Evolutionary conservation across 2,329 filamentous ascomycete genomes (phyloP), one percentile per base, ranked within the genome.

Genomic region (Xylariaceae sp.): DNA sequence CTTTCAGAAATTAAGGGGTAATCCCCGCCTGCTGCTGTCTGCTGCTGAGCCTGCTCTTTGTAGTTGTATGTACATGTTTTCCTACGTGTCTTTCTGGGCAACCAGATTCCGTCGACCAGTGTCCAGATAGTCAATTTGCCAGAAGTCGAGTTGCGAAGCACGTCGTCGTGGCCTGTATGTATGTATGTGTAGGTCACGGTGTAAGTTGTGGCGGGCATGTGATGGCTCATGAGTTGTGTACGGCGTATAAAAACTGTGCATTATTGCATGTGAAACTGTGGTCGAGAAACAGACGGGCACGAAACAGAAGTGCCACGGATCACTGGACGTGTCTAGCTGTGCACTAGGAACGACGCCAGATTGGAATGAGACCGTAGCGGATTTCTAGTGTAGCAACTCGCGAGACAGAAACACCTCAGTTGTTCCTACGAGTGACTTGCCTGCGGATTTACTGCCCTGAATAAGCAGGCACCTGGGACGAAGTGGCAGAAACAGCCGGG

Each of bases 1-100:
- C 9, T 11, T 34, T 15, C 34, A 61, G 53, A 50, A 30, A 57
- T 59, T 57, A 61, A 58, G 56, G 58, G 56, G 58, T 4, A 30
- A 50, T 13, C 7, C 42, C 49, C 42, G 10, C 10, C 42, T 45
- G 13, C 17, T 18, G 17, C 17, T 18, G 17, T 18, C 17, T 18
- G 17, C 17, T 18, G 17, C 37, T 13, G 37, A 42, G 37, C 37
- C 37, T 30, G 23, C 17, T 30, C 23, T 30, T 30, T 30, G 23
- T 30, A 30, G 23, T 30, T 30, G 23, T 34, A 51, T 35, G 30
- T 35, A 51, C 49, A 8, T 11, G 8, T 9, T 10, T 39, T 10
- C 8, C 4, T 42, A 42, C 37, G 37, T 42, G 37, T 9, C 11
- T 42, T 10, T 10, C 37, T 42, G 37, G 23, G 37, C 37, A 42